Conservation (phyloP, 1,284 basidiomycete genomes). For the Caloboletus firmus region DNA sequence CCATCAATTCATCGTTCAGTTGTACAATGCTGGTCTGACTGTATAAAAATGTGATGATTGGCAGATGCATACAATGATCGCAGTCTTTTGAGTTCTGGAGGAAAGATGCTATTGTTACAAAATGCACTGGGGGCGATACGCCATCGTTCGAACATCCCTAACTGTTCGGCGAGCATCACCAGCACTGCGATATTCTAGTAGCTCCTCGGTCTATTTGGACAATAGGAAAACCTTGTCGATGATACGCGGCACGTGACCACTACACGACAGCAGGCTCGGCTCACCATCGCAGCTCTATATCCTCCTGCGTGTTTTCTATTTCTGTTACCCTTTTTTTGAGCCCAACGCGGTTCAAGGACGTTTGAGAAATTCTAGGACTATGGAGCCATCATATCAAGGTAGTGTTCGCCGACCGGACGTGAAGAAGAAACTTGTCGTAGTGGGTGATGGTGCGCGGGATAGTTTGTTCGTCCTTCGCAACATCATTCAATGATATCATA, state of each 20-base stretch:
- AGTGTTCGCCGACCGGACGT: slow-evolving; percentile 63
- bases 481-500: slow-evolving; percentile 26
- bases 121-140: not conserved
- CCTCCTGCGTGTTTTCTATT: not conserved
- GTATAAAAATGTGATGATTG: not conserved
- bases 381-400: slow-evolving; percentile 30
- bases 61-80: not conserved
- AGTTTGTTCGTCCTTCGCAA: slow-evolving; percentile 36
- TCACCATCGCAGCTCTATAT: slow-evolving; percentile 1
- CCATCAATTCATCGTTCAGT: not conserved
- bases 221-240: not conserved
- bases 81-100: not conserved
- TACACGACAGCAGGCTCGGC: not conserved
- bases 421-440: slow-evolving; percentile 89
- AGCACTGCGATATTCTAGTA: too few species aligned
- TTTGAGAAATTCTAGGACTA: slow-evolving; percentile 2
- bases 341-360: not conserved
- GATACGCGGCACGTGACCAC: slow-evolving; percentile 21
- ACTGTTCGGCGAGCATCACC: not conserved
- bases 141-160: not conserved
- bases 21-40: not conserved
- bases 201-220: not conserved
- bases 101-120: not conserved
- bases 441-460: slow-evolving; percentile 75
- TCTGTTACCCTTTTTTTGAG: not conserved